These are phyloP conservation scores for Arthrobotrys pseudoclavata DNA, from an alignment of 2,329 filamentous ascomycete species.

Conservation along the genomic window DNA sequence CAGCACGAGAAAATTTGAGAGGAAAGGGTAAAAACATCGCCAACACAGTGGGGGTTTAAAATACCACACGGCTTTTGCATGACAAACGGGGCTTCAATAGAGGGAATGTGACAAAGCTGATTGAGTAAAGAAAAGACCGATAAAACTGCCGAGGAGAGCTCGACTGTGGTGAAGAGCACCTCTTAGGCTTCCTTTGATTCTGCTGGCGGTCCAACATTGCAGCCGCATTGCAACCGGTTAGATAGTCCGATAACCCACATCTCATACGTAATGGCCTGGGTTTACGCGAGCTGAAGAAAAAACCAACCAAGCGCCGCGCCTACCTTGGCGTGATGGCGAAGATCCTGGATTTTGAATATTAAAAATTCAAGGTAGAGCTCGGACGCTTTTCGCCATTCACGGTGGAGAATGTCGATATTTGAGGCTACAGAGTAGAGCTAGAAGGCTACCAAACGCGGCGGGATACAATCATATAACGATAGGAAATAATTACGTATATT, in stretches of 20 bases:
- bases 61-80: conserved; percentile 4
- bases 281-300: conserved; percentile 9
- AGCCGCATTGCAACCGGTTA: conserved; percentile 13
- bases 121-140: conserved; percentile 13
- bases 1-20: neutral
- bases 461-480: no score
- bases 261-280: conserved; percentile 3
- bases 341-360: neutral
- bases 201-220: neutral
- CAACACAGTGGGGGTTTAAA: conserved; percentile 24
- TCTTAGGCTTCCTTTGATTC: neutral
- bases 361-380: neutral
- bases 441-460: no score
- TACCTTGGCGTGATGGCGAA: conserved; percentile 15
- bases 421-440: no score
- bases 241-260: neutral
- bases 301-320: conserved; percentile 5
- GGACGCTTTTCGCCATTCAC: neutral
- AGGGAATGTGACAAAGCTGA: neutral
- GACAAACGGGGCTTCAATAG: neutral
- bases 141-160: conserved; percentile 16
- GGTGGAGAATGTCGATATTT: no score
- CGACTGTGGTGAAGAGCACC: neutral
- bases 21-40: neutral
- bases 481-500: no score